Base-by-base conservation (phyloP, 495 filamentous ascomycete species). In the Tuber magnatum region DNA sequence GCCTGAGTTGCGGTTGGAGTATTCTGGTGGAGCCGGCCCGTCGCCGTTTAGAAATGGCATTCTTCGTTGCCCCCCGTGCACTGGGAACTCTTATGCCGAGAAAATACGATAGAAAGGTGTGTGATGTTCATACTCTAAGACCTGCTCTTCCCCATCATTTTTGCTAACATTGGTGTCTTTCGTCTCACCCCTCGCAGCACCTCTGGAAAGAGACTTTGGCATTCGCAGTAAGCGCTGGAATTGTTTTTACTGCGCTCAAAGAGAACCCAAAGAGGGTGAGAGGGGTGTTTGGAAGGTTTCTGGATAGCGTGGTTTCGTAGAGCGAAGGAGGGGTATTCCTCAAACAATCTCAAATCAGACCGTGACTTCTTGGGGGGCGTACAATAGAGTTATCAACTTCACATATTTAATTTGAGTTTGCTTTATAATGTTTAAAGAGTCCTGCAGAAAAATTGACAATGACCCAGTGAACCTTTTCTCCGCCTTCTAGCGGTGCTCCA, bases 21-120 rank as follows among this genome's bases (percentile, higher is more conserved):
- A 89, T 94, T 72, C 83, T 97, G 73, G 81, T 93, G 48, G 94
- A 97, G 84, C 87, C 88, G 43, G 83, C 86, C 39, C 86, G 86
- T 69, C 87, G 91, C 78, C 86, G 93, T 71, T 90, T 92, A 81
- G 94, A 97, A 77, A 85, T 97, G 79, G 90, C 90, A 41, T 85
- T 96, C 69, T 97, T 97, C 85, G 93, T 97, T 76, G 90, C 91
- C 74, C 94, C 94, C 1, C 86, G 93, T 73, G 94, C 94, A 56
- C 86, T 91, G 78, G 93, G 92, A 28, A 92, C 90, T 38, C 82
- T 94, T 71, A 84, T 97, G 39, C 94, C 94, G 65, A 86, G 94
- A 77, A 85, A 87, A 61, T 97, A 97, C 84, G 83, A 88, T 75
- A 85, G 84, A 80, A 87, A 89, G 84, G 87, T 90, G 85, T 75